A percentile compares a stretch with the other conserved stretches of the same genome.
phyloP scores from a whole-genome alignment of 208 protist genomes.

The Leishmania gerbilli region DNA sequence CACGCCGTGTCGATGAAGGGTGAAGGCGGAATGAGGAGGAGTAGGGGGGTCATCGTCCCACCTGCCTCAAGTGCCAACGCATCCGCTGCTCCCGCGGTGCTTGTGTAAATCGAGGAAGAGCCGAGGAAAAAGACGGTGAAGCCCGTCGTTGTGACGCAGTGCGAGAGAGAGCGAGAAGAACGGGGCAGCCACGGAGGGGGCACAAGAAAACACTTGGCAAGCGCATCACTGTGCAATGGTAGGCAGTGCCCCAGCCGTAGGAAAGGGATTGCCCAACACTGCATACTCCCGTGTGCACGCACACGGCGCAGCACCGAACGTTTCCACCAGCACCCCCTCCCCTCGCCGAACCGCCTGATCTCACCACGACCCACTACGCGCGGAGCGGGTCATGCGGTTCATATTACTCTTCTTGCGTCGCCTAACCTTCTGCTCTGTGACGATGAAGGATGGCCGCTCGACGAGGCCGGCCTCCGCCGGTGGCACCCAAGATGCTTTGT shows the following conservation, averaged over 20 bases:
- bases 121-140: background rate
- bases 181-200: background rate
- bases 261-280: background rate
- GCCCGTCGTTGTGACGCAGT: background rate
- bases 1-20: background rate
- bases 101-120: background rate
- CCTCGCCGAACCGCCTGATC: background rate
- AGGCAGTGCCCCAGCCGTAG: background rate
- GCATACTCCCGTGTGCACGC: no score
- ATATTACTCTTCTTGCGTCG: slow-evolving; percentile 58
- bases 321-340: background rate
- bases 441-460: slow-evolving; percentile 42
- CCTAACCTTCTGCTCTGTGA: slow-evolving; percentile 52
- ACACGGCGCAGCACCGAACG: background rate
- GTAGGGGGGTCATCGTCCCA: background rate
- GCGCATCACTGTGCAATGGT: background rate
- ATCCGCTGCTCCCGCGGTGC: background rate
- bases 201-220: background rate
- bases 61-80: background rate
- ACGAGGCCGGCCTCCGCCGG: slow-evolving; percentile 61
- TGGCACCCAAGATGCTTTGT: slow-evolving; percentile 77
- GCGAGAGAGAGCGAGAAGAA: background rate
- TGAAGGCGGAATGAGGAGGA: background rate
- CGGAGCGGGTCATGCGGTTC: slow-evolving; percentile 46
- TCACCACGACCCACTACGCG: slow-evolving; percentile 54